Conservation (phyloP, 1,139 yeast genomes). For the Diutina pseudorugosa region DNA sequence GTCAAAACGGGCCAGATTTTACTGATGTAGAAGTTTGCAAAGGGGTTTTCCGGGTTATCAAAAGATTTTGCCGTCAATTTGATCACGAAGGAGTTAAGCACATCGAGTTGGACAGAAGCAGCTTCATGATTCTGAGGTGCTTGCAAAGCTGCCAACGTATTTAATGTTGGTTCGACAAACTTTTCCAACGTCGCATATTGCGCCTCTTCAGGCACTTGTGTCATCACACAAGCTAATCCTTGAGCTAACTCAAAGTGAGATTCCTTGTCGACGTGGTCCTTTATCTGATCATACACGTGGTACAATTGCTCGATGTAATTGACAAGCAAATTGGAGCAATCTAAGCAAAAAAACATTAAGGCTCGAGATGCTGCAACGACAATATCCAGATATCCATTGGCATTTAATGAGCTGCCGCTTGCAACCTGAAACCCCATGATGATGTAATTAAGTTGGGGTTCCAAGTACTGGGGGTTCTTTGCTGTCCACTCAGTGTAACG, state of each 20-base stretch:
- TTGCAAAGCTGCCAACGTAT: conserved; percentile 21
- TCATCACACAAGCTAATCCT: conserved; percentile 79
- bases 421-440: conserved; percentile 57
- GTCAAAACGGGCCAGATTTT: conserved; percentile 47
- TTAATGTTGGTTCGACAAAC: conserved; percentile 60
- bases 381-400: conserved; percentile 30
- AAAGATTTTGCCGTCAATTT: conserved; percentile 9
- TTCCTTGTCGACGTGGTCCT: conserved; percentile 44
- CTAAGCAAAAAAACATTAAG: conserved; percentile 87
- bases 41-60: conserved; percentile 33
- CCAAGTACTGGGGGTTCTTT: conserved; percentile 69
- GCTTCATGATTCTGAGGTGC: conserved; percentile 21
- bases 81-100: conserved; percentile 49
- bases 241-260: conserved; percentile 75
- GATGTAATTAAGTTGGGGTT: conserved; percentile 75
- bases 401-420: conserved; percentile 9
- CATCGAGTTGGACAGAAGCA: conserved; percentile 54
- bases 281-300: conserved; percentile 59
- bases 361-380: conserved; percentile 88
- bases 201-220: conserved; percentile 32
- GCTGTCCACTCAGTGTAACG: conserved; percentile 95
- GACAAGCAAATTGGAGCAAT: conserved; percentile 61
- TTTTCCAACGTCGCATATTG: conserved; percentile 27
- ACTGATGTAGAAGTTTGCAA: conserved; percentile 43
- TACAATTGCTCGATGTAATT: conserved; percentile 67